These are phyloP conservation scores for Phylloboletellus chloephorus DNA, from an alignment of 1,284 basidiomycete species.

Conservation along the genomic window DNA sequence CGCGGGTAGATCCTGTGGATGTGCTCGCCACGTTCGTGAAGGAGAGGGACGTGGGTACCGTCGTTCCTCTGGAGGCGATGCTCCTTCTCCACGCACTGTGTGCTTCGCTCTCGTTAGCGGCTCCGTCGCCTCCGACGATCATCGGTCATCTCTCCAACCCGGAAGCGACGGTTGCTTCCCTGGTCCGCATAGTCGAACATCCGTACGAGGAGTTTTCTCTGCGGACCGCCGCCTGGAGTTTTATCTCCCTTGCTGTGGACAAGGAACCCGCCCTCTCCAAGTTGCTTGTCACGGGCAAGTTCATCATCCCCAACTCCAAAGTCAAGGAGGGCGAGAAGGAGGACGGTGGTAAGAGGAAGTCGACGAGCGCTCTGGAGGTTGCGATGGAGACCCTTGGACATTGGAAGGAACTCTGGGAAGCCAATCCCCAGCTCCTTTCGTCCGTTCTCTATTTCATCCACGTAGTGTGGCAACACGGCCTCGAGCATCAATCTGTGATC, in stretches of 20 bases:
- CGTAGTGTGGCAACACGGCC: slow-evolving; percentile 77
- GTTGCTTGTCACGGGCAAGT: slow-evolving; percentile 73
- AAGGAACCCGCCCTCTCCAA: slow-evolving; percentile 85
- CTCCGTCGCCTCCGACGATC: slow-evolving; percentile 60
- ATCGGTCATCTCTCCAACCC: slow-evolving; percentile 69
- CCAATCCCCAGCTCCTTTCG: slow-evolving; percentile 72
- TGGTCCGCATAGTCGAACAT: slow-evolving; percentile 63
- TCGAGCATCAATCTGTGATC: slow-evolving; percentile 66
- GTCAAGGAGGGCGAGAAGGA: slow-evolving; percentile 34
- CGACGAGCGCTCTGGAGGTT: slow-evolving; percentile 52
- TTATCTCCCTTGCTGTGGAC: slow-evolving; percentile 77
- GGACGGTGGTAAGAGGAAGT: slow-evolving; percentile 33
- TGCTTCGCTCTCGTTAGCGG: slow-evolving; percentile 54
- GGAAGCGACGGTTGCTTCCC: slow-evolving; percentile 55
- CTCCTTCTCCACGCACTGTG: slow-evolving; percentile 64
- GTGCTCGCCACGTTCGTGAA: slow-evolving; percentile 61
- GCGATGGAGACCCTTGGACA: slow-evolving; percentile 61
- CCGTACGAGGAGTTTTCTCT: slow-evolving; percentile 66
- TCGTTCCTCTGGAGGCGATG: slow-evolving; percentile 59
- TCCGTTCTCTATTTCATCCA: slow-evolving; percentile 76
- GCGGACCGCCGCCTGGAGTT: slow-evolving; percentile 75
- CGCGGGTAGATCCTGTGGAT: slow-evolving; percentile 64
- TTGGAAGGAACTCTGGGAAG: slow-evolving; percentile 71
- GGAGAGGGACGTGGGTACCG: slow-evolving; percentile 51
- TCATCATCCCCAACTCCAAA: slow-evolving; percentile 45